These are phyloP conservation scores for Annulohypoxylon moriforme DNA, from an alignment of 495 filamentous ascomycete species.

Conservation along the genomic window DNA sequence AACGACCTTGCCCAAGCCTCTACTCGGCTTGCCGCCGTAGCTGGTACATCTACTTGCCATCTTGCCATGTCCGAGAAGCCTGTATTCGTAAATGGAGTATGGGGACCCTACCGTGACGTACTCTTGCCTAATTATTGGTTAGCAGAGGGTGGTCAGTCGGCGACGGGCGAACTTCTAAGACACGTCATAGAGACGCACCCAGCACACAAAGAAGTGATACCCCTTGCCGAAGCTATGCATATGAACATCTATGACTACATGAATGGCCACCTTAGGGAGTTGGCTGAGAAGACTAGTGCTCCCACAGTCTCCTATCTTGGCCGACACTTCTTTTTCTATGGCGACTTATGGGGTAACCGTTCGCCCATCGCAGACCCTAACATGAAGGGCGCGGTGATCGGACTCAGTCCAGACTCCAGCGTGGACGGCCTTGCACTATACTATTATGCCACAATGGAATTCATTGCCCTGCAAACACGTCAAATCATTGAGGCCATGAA, in stretches of 20 bases:
- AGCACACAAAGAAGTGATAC: constrained; percentile 79
- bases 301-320: constrained; percentile 85
- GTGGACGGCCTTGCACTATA: constrained; percentile 87
- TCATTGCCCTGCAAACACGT: constrained; percentile 94
- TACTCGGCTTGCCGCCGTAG: constrained; percentile 91
- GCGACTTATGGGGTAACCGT: constrained; percentile 97
- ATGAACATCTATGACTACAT: constrained; percentile 93
- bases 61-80: constrained; percentile 92
- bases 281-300: constrained; percentile 72
- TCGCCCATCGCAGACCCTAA: constrained; percentile 90
- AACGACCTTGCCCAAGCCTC: constrained; percentile 94
- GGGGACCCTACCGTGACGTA: constrained; percentile 96
- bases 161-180: constrained; percentile 92
- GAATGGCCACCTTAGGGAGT: constrained; percentile 84
- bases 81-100: constrained; percentile 92
- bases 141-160: constrained; percentile 95
- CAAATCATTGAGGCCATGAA: constrained; percentile 98
- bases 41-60: constrained; percentile 96
- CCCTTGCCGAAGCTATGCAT: constrained; percentile 79
- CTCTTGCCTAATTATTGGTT: constrained; percentile 93
- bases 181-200: constrained; percentile 95
- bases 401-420: constrained; percentile 84
- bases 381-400: constrained; percentile 90
- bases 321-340: constrained; percentile 97
- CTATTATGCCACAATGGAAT: constrained; percentile 96